Evolutionary conservation across 805 yeast genomes (phyloP).

Genomic region (Candida fluviatilis): DNA sequence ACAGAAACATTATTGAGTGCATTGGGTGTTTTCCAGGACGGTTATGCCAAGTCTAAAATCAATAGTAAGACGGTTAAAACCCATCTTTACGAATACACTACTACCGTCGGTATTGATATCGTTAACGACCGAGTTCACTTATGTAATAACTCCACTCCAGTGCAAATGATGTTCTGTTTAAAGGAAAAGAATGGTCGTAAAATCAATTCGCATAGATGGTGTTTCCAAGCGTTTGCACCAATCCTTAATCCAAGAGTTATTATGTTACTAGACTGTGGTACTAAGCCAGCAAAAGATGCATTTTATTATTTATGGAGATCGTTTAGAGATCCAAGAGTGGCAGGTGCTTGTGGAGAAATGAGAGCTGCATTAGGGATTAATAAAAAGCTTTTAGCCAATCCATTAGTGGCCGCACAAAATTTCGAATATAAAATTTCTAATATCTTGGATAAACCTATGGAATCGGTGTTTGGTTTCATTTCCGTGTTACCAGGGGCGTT

Average conservation of each 20-base stretch:
- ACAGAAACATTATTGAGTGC: slow-evolving; percentile 79
- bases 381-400: slow-evolving; percentile 56
- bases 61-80: slow-evolving; percentile 77
- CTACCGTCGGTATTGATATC: slow-evolving; percentile 79
- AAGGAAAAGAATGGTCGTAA: slow-evolving; percentile 87
- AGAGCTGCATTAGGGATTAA: slow-evolving; percentile 72
- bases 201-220: slow-evolving; percentile 96
- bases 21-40: slow-evolving; percentile 90
- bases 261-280: slow-evolving; percentile 88
- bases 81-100: slow-evolving; percentile 90
- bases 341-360: slow-evolving; percentile 98
- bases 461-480: slow-evolving; percentile 90
- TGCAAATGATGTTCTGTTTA: slow-evolving; percentile 83
- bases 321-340: slow-evolving; percentile 76
- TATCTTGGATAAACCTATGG: slow-evolving; percentile 93
- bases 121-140: slow-evolving; percentile 66
- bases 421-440: slow-evolving; percentile 96
- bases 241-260: slow-evolving; percentile 78
- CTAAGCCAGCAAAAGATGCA: slow-evolving; percentile 81
- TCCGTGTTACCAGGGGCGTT: slow-evolving; percentile 96
- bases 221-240: slow-evolving; percentile 87
- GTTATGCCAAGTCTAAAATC: slow-evolving; percentile 88
- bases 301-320: slow-evolving; percentile 88
- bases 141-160: slow-evolving; percentile 67
- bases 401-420: slow-evolving; percentile 93